These are phyloP conservation scores for Datura wrightii DNA, from an alignment of 257 asterid genomes.

Conservation along the genomic window DNA sequence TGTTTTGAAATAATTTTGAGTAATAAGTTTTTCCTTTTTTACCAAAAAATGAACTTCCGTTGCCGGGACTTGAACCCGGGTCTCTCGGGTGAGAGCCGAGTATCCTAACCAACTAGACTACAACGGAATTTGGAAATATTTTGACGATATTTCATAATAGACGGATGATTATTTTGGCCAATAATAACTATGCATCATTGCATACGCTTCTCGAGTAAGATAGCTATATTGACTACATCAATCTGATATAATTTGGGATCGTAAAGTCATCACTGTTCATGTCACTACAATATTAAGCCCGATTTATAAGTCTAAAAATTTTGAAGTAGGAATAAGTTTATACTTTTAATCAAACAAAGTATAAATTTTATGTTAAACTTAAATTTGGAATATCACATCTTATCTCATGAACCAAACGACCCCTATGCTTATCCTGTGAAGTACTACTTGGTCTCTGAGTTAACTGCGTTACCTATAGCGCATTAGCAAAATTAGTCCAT, in stretches of 20 bases:
- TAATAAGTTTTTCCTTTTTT: no score
- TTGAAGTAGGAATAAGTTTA: no score
- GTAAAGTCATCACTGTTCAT: not conserved
- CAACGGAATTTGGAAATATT: conserved; percentile 48
- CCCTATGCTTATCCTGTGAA: conserved; percentile 20
- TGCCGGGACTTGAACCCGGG: conserved; percentile 97
- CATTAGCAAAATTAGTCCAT: not conserved
- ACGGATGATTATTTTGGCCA: no score
- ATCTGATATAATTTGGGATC: not conserved
- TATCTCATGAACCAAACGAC: no score
- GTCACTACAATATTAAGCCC: not conserved
- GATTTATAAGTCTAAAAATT: not conserved
- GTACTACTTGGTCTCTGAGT: conserved; percentile 26
- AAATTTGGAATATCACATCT: no score
- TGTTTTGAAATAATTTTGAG: no score
- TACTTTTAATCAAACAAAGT: no score
- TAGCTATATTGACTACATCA: not conserved
- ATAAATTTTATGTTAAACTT: no score
- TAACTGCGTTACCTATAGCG: conserved; percentile 35
- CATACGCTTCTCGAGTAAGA: not conserved
- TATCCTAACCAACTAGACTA: conserved; percentile 98
- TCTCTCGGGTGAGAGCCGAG: conserved; percentile 99
- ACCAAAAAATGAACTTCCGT: conserved; percentile 48
- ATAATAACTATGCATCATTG: no score
- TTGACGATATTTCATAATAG: no score